Percentiles rank a stretch among this genome's conserved stretches.
Evolutionary conservation across 441 rosid genomes (phyloP).

Genomic region (Gossypium lobatum): DNA sequence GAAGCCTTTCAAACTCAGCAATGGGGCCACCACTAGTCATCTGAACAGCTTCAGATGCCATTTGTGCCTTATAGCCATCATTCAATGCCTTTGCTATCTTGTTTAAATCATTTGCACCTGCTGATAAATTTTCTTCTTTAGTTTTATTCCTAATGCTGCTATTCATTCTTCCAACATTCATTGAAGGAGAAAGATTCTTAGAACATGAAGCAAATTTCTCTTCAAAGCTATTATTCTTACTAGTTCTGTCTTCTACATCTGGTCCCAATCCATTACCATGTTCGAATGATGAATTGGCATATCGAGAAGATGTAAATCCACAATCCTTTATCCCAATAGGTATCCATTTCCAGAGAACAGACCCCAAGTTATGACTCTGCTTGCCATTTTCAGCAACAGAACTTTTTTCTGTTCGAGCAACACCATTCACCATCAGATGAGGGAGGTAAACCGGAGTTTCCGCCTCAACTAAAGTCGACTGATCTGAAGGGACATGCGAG

Average conservation of each 20-base stretch:
- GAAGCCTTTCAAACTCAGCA: conserved; percentile 52
- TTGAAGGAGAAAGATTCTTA: conserved; percentile 18
- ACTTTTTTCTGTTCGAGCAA: conserved; percentile 22
- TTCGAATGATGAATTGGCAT: conserved; percentile 14
- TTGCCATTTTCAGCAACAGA: conserved; percentile 24
- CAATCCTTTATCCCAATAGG: conserved; percentile 33
- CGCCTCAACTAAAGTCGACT: conserved; percentile 10
- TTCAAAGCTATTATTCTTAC: conserved; percentile 15
- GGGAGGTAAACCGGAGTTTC: conserved; percentile 24
- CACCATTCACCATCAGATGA: conserved; percentile 29
- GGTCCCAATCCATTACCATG: conserved; percentile 16
- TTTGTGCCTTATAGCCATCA: conserved; percentile 30
- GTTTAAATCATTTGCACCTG: conserved; percentile 20
- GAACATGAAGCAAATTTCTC: conserved; percentile 16
- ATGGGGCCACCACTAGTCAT: conserved; percentile 38
- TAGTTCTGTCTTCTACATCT: conserved; percentile 17
- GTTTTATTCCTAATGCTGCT: conserved; percentile 13
- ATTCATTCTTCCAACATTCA: conserved; percentile 6
- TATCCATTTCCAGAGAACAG: conserved; percentile 43
- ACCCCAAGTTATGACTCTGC: conserved; percentile 31
- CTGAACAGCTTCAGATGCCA: conserved; percentile 45
- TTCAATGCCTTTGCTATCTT: conserved; percentile 29
- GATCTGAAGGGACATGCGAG: conserved; percentile 15
- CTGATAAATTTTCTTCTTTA: conserved; percentile 11
- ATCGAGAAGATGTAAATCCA: conserved; percentile 14